A percentile compares a stretch with the other conserved stretches of the same genome.
These are phyloP conservation scores for Mariannaea elegans DNA, from an alignment of 2,329 filamentous ascomycete species.

Conservation along the genomic window DNA sequence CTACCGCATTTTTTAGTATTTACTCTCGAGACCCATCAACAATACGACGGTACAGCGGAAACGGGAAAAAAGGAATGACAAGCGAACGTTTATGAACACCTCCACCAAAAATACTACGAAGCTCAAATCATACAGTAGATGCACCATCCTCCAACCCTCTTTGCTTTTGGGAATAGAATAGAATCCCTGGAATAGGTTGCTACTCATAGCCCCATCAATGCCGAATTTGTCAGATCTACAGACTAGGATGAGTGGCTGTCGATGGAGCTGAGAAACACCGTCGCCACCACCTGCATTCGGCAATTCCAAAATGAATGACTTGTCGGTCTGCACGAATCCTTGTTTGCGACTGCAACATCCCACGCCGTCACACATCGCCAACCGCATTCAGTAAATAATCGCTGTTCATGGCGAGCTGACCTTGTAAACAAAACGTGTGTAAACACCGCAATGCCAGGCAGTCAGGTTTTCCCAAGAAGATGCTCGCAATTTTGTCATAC, in stretches of 20 bases:
- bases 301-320: slow-evolving; percentile 3
- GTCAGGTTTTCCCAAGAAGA: background rate
- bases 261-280: slow-evolving; percentile 1
- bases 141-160: background rate
- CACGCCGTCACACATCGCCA: slow-evolving; percentile 11
- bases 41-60: too few relatives aligned
- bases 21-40: too few relatives aligned
- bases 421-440: background rate
- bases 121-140: background rate
- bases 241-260: background rate
- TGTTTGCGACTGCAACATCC: slow-evolving; percentile 14
- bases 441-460: background rate
- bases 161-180: background rate
- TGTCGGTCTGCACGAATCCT: slow-evolving; percentile 12
- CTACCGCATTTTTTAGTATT: too few relatives aligned
- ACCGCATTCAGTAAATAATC: background rate
- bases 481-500: slow-evolving; percentile 16
- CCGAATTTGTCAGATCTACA: background rate
- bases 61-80: background rate
- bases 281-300: background rate
- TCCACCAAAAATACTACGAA: background rate
- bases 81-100: background rate
- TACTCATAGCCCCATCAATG: background rate
- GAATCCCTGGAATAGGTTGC: background rate
- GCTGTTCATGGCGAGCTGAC: background rate